Conservation (phyloP, 345 rosid species). For the Ceriops tagal region DNA sequence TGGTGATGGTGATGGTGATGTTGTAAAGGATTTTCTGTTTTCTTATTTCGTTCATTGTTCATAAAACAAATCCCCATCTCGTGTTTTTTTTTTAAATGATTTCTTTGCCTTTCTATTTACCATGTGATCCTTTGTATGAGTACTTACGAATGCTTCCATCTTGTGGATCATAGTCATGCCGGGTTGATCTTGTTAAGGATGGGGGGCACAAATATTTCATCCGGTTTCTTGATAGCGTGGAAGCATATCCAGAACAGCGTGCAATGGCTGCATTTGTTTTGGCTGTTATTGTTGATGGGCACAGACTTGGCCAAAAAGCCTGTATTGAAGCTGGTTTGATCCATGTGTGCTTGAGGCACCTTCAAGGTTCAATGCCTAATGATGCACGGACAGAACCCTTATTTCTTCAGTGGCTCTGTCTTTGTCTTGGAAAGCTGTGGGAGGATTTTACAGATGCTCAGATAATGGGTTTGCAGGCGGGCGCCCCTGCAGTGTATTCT, state of each 20-base stretch:
- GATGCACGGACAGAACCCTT: conserved; percentile 78
- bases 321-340: conserved; percentile 79
- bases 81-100: not conserved
- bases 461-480: conserved; percentile 64
- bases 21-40: no score
- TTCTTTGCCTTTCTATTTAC: not conserved
- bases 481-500: conserved; percentile 65
- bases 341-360: conserved; percentile 83
- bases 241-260: conserved; percentile 97
- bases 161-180: conserved; percentile 77
- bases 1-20: not conserved
- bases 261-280: conserved; percentile 99
- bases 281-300: conserved; percentile 99
- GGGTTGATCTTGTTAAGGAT: conserved; percentile 98
- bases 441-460: conserved; percentile 96
- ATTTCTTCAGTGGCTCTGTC: conserved; percentile 96
- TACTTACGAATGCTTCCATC: conserved; percentile 9
- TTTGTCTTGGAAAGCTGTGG: conserved; percentile 97
- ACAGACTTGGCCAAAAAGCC: conserved; percentile 93
- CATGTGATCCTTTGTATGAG: not conserved
- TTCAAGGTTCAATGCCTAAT: conserved; percentile 59
- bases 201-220: conserved; percentile 94
- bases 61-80: no score
- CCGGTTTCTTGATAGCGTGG: conserved; percentile 89
- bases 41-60: no score